Percentiles rank a stretch among this genome's conserved stretches.
These are phyloP conservation scores for Suillus bovinus DNA, from an alignment of 768 basidiomycete genomes.

Conservation along the genomic window DNA sequence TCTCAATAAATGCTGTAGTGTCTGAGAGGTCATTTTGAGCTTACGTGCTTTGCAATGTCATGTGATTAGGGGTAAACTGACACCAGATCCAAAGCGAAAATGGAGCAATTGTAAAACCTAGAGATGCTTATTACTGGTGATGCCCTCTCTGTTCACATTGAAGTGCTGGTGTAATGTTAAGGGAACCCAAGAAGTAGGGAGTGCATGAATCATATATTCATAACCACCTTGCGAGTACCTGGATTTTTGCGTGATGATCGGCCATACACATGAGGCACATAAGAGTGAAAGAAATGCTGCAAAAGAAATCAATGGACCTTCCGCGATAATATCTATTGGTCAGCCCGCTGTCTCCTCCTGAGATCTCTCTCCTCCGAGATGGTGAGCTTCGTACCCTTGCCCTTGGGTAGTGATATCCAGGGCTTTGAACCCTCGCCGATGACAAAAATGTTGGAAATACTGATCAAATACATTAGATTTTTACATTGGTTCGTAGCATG, in stretches of 20 bases:
- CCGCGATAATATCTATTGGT: slow-evolving; percentile 48
- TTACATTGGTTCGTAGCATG: not conserved
- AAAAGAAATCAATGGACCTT: slow-evolving; percentile 9
- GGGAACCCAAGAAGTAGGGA: not conserved
- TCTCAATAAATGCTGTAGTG: too few species aligned
- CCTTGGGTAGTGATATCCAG: slow-evolving; percentile 95
- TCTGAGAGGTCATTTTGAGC: too few species aligned
- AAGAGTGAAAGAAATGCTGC: slow-evolving; percentile 10
- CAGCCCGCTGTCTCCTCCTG: slow-evolving; percentile 79
- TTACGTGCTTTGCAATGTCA: slow-evolving; percentile 93
- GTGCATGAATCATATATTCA: slow-evolving; percentile 14
- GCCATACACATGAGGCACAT: slow-evolving; percentile 21
- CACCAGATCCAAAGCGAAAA: slow-evolving; percentile 85
- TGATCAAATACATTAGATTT: slow-evolving; percentile 27
- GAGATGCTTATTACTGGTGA: slow-evolving; percentile 51
- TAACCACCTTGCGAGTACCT: slow-evolving; percentile 17
- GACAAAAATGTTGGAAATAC: slow-evolving; percentile 97
- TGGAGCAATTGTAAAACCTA: slow-evolving; percentile 48
- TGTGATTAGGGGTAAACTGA: slow-evolving; percentile 79
- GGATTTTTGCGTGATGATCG: slow-evolving; percentile 24
- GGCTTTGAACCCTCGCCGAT: slow-evolving; percentile 95
- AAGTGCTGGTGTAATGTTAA: not conserved
- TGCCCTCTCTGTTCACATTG: not conserved
- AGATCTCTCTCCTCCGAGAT: slow-evolving; percentile 96
- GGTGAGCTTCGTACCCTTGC: slow-evolving; percentile 96